Conservation (phyloP, 805 yeast genomes). For the Kluyveromyces starmeri region DNA sequence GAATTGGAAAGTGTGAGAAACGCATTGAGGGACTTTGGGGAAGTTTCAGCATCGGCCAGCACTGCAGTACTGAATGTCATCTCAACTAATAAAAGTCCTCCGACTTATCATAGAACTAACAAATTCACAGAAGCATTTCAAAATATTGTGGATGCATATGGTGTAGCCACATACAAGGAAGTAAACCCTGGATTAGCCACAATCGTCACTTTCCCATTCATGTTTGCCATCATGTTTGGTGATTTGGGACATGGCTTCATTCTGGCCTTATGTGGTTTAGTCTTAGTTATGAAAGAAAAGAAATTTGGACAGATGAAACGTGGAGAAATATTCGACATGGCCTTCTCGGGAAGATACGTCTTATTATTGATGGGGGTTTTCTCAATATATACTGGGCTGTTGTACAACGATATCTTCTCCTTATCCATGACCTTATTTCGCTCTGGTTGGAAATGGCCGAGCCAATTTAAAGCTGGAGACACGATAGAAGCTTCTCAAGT, state of each 20-base stretch:
- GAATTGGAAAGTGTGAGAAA: slow-evolving; percentile 60
- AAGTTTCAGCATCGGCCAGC: slow-evolving; percentile 31
- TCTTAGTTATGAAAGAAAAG: slow-evolving; percentile 65
- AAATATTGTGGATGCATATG: slow-evolving; percentile 90
- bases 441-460: slow-evolving; percentile 95
- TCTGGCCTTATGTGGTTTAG: slow-evolving; percentile 61
- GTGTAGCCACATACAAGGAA: slow-evolving; percentile 86
- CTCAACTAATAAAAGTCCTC: slow-evolving; percentile 79
- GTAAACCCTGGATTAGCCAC: slow-evolving; percentile 96
- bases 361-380: slow-evolving; percentile 86
- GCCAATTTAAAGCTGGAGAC: slow-evolving; percentile 58
- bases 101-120: slow-evolving; percentile 90
- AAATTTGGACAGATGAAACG: slow-evolving; percentile 58
- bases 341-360: slow-evolving; percentile 86
- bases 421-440: slow-evolving; percentile 79
- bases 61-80: slow-evolving; percentile 51
- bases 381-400: slow-evolving; percentile 89
- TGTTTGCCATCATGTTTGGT: slow-evolving; percentile 99
- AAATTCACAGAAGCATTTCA: slow-evolving; percentile 93
- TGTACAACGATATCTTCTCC: slow-evolving; percentile 92
- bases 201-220: slow-evolving; percentile 89
- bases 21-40: slow-evolving; percentile 45
- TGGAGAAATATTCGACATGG: slow-evolving; percentile 96
- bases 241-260: slow-evolving; percentile 94
- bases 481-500: slow-evolving; percentile 53